phyloP scores from a whole-genome alignment of 2,329 filamentous ascomycete species.

The Aspergillus eucalypticola region DNA sequence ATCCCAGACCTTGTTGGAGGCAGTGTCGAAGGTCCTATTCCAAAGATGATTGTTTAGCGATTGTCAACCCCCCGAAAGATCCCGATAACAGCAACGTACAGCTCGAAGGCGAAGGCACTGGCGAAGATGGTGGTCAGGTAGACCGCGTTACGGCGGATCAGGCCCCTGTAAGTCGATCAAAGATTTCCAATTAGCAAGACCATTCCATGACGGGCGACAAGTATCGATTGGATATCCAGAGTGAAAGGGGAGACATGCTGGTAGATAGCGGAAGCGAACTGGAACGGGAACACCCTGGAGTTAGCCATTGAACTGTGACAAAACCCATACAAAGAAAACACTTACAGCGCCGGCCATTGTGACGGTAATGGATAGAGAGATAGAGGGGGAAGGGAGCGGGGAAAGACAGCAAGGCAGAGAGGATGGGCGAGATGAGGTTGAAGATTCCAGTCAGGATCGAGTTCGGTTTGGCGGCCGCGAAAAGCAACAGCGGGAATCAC shows the following conservation, averaged over 20 bases:
- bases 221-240: conserved; percentile 12
- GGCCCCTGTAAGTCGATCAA: conserved; percentile 56
- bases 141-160: conserved; percentile 83
- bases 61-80: conserved; percentile 1
- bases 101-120: conserved; percentile 85
- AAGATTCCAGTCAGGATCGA: conserved; percentile 28
- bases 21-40: conserved; percentile 75
- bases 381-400: conserved; percentile 23
- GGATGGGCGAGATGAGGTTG: conserved; percentile 28
- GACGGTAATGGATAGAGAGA: conserved; percentile 28
- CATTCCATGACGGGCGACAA: conserved; percentile 2
- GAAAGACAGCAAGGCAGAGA: conserved; percentile 21
- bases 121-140: conserved; percentile 87
- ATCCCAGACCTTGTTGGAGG: conserved; percentile 87
- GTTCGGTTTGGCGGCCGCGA: conserved; percentile 24
- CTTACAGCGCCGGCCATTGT: conserved; percentile 62
- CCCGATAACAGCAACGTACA: conserved; percentile 62
- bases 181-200: conserved; percentile 20
- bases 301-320: conserved; percentile 37
- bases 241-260: conserved; percentile 52
- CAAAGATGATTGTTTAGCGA: conserved; percentile 22
- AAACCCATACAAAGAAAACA: conserved; percentile 23
- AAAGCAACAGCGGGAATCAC: conserved; percentile 42
- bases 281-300: conserved; percentile 29
- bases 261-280: conserved; percentile 60